Evolutionary conservation across 495 filamentous ascomycete genomes (phyloP).

Genomic region (Cladorrhinum samala): DNA sequence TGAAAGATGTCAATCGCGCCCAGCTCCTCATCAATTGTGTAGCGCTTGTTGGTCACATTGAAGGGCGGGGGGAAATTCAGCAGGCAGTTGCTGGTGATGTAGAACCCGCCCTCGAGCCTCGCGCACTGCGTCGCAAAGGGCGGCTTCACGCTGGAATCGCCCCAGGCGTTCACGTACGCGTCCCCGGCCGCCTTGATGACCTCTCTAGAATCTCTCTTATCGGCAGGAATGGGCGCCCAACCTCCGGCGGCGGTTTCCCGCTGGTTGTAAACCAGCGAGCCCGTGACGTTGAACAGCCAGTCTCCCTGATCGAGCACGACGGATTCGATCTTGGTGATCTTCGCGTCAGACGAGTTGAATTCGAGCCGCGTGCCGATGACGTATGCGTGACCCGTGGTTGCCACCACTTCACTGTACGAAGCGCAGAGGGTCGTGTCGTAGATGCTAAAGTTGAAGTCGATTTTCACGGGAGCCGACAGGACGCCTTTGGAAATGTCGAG

Average conservation of each 20-base stretch:
- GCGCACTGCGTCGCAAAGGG: conserved; percentile 30
- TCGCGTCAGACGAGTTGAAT: conserved; percentile 9
- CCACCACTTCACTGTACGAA: conserved; percentile 42
- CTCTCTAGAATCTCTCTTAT: conserved; percentile 25
- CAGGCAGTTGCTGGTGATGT: conserved; percentile 32
- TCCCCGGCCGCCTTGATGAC: conserved; percentile 32
- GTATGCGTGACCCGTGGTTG: conserved; percentile 28
- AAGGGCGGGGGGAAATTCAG: conserved; percentile 30
- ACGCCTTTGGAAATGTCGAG: conserved; percentile 32
- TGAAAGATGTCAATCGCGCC: conserved; percentile 33
- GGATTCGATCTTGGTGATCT: conserved; percentile 30
- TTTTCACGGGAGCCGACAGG: conserved; percentile 33
- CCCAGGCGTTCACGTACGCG: conserved; percentile 33
- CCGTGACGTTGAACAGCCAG: conserved; percentile 39
- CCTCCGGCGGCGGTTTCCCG: conserved; percentile 18
- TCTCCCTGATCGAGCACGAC: conserved; percentile 33
- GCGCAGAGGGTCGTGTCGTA: conserved; percentile 41
- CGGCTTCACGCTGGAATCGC: conserved; percentile 20
- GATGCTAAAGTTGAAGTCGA: conserved; percentile 40
- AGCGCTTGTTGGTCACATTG: conserved; percentile 28
- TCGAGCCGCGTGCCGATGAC: conserved; percentile 33
- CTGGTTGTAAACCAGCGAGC: conserved; percentile 23
- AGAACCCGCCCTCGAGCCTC: conserved; percentile 33
- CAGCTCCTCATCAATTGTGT: conserved; percentile 32
- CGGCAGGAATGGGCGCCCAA: conserved; percentile 32